Percentiles rank a stretch among this genome's conserved stretches.
Conservation (phyloP, 208 protist genomes). For the Leishmania arabica region DNA sequence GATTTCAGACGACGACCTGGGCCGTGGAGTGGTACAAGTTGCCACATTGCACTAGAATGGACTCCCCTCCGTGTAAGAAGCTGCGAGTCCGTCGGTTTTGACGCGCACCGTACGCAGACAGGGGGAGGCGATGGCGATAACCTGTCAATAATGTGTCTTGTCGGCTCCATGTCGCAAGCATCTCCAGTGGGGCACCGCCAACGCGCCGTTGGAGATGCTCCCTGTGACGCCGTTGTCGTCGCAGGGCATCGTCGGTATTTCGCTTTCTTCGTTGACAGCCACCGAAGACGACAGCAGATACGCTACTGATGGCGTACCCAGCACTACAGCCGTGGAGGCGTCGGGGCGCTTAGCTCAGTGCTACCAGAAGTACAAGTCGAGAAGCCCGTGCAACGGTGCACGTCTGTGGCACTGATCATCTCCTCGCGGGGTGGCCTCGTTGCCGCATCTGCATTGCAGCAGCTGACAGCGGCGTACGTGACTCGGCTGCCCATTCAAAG, state of each 20-base stretch:
- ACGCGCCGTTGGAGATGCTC: neutral
- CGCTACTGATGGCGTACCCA: neutral
- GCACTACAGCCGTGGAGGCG: neutral
- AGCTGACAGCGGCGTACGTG: neutral
- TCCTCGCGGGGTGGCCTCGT: conserved; percentile 6
- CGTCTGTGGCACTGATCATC: conserved; percentile 3
- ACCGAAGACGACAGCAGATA: neutral
- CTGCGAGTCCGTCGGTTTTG: neutral
- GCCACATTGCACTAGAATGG: neutral
- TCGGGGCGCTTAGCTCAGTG: conserved; percentile 16
- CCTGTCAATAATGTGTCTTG: neutral
- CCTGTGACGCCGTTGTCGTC: neutral
- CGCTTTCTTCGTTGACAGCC: neutral
- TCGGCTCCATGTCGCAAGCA: neutral
- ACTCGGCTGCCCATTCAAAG: neutral
- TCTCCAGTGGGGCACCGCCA: neutral
- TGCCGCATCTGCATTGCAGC: neutral
- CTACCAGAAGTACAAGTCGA: neutral
- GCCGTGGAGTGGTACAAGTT: neutral
- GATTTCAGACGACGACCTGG: neutral
- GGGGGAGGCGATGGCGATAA: neutral
- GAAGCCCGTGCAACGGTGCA: conserved; percentile 2
- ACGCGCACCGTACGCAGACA: neutral
- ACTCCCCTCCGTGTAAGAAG: neutral
- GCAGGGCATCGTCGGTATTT: neutral